Evolutionary conservation across 805 yeast species (phyloP).

Genomic region (Candida koratica): DNA sequence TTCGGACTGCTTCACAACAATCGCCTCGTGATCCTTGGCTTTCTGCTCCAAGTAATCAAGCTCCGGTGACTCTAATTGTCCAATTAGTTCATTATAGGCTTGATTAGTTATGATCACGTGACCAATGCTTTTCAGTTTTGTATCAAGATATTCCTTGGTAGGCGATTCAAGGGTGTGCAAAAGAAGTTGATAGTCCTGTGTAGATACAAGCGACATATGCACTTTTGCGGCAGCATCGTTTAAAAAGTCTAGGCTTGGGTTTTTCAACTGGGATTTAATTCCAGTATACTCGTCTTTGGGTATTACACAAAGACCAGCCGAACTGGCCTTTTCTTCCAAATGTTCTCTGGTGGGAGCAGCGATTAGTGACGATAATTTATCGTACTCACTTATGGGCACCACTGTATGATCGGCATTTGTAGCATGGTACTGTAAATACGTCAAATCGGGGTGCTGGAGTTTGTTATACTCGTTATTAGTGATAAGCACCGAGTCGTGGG

Average conservation of each 20-base stretch:
- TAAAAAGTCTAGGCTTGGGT: constrained; percentile 29
- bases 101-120: constrained; percentile 10
- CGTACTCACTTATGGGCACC: constrained; percentile 17
- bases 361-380: constrained; percentile 17
- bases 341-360: constrained; percentile 30
- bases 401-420: constrained; percentile 10
- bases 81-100: constrained; percentile 4
- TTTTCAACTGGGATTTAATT: constrained; percentile 11
- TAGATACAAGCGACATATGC: constrained; percentile 2
- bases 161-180: constrained; percentile 17
- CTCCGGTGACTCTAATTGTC: constrained; percentile 9
- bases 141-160: constrained; percentile 18
- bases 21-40: constrained; percentile 13
- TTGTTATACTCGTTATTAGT: constrained; percentile 9
- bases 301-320: constrained; percentile 16
- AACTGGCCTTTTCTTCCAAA: constrained; percentile 18
- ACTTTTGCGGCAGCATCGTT: constrained; percentile 11
- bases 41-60: constrained; percentile 18
- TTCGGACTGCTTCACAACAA: constrained; percentile 15
- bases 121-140: constrained; percentile 18
- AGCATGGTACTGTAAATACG: constrained; percentile 14
- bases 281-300: constrained; percentile 14
- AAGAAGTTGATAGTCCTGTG: constrained; percentile 3
- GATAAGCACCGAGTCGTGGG: constrained; percentile 16
- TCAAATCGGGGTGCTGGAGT: constrained; percentile 11